These are phyloP conservation scores for Tieghemostelium lacteum DNA, from an alignment of 78 protist genomes.

Conservation along the genomic window DNA sequence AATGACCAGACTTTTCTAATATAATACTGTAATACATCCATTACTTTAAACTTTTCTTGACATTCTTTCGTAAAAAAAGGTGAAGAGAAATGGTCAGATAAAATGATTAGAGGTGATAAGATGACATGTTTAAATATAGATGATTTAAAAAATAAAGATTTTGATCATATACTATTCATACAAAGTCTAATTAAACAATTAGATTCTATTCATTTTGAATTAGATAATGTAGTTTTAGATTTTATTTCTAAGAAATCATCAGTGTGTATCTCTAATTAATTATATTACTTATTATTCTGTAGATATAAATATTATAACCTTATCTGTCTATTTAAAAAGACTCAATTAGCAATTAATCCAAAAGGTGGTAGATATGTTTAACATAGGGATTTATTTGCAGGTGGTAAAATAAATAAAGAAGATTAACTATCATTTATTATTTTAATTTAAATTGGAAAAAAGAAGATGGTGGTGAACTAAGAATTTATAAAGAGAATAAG, in stretches of 20 bases:
- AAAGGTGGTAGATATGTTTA: slow-evolving; percentile 62
- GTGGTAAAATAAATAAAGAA: slow-evolving; percentile 17
- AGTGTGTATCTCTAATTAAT: neutral
- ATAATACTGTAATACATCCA: no score
- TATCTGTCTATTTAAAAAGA: neutral
- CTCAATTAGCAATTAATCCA: slow-evolving; percentile 56
- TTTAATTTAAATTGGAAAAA: slow-evolving; percentile 32
- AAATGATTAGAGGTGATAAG: slow-evolving; percentile 31
- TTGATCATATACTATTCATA: slow-evolving; percentile 24
- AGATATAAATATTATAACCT: neutral
- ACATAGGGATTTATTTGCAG: slow-evolving; percentile 61
- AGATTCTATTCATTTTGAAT: slow-evolving; percentile 14
- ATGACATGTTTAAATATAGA: slow-evolving; percentile 56
- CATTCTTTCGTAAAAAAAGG: slow-evolving; percentile 69
- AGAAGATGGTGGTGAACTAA: slow-evolving; percentile 61
- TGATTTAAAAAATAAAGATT: no score
- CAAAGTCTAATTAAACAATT: neutral
- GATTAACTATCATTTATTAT: slow-evolving; percentile 60
- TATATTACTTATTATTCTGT: neutral
- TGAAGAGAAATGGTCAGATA: slow-evolving; percentile 49
- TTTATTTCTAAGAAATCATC: slow-evolving; percentile 15
- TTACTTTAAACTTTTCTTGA: no score
- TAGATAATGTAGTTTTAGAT: neutral
- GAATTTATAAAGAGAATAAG: slow-evolving; percentile 5
- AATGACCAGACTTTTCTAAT: no score